These are phyloP conservation scores for Geotrichum restrictum DNA, from an alignment of 1,139 yeast genomes.

Conservation along the genomic window DNA sequence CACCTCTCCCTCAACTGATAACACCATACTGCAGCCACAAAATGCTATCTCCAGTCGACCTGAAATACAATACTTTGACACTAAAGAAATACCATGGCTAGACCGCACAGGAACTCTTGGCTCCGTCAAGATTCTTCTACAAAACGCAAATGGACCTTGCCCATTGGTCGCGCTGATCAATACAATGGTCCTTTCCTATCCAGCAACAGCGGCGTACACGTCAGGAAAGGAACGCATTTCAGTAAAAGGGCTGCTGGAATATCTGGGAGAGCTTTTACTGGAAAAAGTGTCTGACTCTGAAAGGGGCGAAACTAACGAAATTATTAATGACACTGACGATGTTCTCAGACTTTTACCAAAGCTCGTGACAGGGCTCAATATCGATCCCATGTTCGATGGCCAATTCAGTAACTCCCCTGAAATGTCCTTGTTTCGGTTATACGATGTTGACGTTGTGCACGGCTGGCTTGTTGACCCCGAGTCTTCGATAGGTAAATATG, in stretches of 20 bases:
- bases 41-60: background rate
- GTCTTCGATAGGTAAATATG: slow-evolving; percentile 35
- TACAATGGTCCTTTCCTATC: slow-evolving; percentile 45
- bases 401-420: slow-evolving; percentile 50
- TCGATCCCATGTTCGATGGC: slow-evolving; percentile 71
- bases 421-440: slow-evolving; percentile 45
- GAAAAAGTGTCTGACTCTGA: slow-evolving; percentile 30
- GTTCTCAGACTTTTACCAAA: slow-evolving; percentile 55
- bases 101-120: background rate
- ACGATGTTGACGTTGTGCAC: slow-evolving; percentile 47
- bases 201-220: slow-evolving; percentile 25
- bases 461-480: slow-evolving; percentile 48
- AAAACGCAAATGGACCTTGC: slow-evolving; percentile 83
- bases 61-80: slow-evolving; percentile 14
- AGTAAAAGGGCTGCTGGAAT: slow-evolving; percentile 33
- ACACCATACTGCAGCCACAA: no score
- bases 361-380: slow-evolving; percentile 67
- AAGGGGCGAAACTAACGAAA: slow-evolving; percentile 5
- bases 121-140: slow-evolving; percentile 56
- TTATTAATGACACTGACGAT: slow-evolving; percentile 20
- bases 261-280: slow-evolving; percentile 42
- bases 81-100: slow-evolving; percentile 14
- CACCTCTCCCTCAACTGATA: no score
- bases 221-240: slow-evolving; percentile 28
- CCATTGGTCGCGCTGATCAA: slow-evolving; percentile 81